Base-by-base conservation (phyloP, 2,329 filamentous ascomycete genomes). In the Coniochaeta pulveracea region DNA sequence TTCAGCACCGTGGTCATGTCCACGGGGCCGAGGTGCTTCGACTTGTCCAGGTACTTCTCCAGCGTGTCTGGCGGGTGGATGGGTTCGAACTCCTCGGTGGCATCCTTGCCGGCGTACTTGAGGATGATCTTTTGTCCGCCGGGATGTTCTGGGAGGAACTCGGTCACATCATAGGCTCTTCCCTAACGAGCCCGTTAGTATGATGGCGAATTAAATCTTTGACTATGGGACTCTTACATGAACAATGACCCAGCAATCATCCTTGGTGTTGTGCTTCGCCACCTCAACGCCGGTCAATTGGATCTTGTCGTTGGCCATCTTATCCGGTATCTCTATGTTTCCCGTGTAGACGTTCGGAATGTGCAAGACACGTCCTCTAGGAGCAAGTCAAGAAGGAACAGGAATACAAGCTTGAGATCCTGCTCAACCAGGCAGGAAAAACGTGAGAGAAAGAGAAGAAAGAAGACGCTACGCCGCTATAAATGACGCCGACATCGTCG, bases 51-150 rank as follows among this genome's bases (percentile, higher is more conserved):
- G 56, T 84, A 94, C 65, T 80, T 80, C 54, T 80, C 75, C 35
- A 95, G 72, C 1, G 86, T 94, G 58, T 94, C 88, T 10, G 82
- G 84, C 3, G 88, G 88, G 55, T 76, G 72, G 43, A 95, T 91
- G 22, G 86, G 86, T 30, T 93, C 85, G 58, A 84, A 95, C 51
- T 85, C 85, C 54, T 88, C 83, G 22, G 86, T 93, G 24, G 86
- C 86, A 65, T 95, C 88, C 66, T 89, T 93, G 47, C 88, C 86
- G 19, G 88, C 88, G 60, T 95, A 94, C 63, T 94, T 94, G 43
- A 98, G 72, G 49, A 98, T 96, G 55, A 96, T 93, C 52, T 89
- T 91, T 44, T 77, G 70, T 23, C 85, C 88, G 40, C 88, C 88
- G 16, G 88, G 88, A 51, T 94, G 86, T 56, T 93, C 85, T 77